A percentile compares a stretch with the other conserved stretches of the same genome.
Evolutionary conservation across 179 eudicot species (phyloP).

Genomic region (Spergularia azorica): DNA sequence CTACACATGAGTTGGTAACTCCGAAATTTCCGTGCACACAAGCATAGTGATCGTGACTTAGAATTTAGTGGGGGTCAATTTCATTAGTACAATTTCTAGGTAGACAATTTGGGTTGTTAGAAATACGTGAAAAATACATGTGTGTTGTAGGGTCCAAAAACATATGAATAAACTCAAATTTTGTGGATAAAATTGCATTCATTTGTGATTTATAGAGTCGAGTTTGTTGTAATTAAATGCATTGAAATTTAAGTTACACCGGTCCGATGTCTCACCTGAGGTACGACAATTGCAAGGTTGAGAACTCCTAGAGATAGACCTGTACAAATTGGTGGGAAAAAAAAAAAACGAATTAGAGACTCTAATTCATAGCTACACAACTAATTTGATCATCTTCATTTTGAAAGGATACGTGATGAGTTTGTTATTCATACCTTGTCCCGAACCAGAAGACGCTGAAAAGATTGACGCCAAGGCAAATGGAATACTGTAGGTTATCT

Average conservation of each 20-base stretch:
- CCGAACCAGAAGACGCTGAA: constrained; percentile 36
- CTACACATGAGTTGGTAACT: neutral
- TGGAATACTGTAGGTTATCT: constrained; percentile 48
- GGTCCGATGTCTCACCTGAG: constrained; percentile 39
- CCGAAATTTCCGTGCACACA: constrained; percentile 14
- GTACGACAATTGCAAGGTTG: constrained; percentile 47
- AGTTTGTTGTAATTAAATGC: neutral
- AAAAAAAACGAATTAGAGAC: neutral
- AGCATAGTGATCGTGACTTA: neutral
- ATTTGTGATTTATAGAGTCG: neutral
- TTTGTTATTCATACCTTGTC: constrained; percentile 38
- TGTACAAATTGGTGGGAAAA: neutral
- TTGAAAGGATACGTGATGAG: neutral
- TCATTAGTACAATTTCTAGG: constrained; percentile 15
- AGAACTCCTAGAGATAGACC: constrained; percentile 49
- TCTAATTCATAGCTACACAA: neutral
- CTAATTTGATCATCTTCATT: too few species aligned
- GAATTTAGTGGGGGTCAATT: constrained; percentile 16
- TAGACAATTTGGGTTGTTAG: constrained; percentile 20
- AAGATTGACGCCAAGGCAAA: constrained; percentile 50
- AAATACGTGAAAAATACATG: constrained; percentile 5
- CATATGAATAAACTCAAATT: neutral
- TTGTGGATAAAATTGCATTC: constrained; percentile 2
- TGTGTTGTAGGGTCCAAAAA: constrained; percentile 18
- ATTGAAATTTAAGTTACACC: neutral